A percentile compares a stretch with the other conserved stretches of the same genome.
Evolutionary conservation across 208 protist species (phyloP).

Genomic region (Trichomonas gallinae): DNA sequence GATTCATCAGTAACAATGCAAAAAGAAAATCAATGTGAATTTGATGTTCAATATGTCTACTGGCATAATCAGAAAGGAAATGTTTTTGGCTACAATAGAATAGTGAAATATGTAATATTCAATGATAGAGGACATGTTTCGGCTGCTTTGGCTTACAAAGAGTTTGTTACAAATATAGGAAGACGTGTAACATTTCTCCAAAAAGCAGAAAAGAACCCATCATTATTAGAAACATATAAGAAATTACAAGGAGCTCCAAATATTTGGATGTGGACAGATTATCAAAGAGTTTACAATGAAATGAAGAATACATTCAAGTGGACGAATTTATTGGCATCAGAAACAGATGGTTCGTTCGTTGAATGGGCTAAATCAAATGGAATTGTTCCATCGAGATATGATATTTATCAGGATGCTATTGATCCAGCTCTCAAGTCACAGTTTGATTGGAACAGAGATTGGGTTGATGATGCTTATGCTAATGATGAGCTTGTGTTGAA

Average conservation of each 20-base stretch:
- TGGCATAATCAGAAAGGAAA: background rate
- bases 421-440: background rate
- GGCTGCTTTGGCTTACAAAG: background rate
- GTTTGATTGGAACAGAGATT: background rate
- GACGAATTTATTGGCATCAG: background rate
- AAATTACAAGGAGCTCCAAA: background rate
- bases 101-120: background rate
- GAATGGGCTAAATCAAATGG: too few species aligned
- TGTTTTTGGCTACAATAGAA: background rate
- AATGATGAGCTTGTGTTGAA: background rate
- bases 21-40: background rate
- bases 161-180: background rate
- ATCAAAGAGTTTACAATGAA: background rate
- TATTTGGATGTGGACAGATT: background rate
- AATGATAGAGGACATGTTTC: background rate
- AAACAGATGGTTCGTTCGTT: background rate
- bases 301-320: background rate
- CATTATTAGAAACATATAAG: background rate
- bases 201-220: background rate
- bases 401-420: slow-evolving; percentile 6
- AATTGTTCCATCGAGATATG: background rate
- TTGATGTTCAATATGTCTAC: background rate
- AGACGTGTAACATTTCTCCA: background rate
- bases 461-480: background rate
- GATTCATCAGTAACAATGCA: background rate